A percentile compares a stretch with the other conserved stretches of the same genome.
These are phyloP conservation scores for Taiozyma sp. DNA, from an alignment of 1,139 yeast species.

Conservation along the genomic window DNA sequence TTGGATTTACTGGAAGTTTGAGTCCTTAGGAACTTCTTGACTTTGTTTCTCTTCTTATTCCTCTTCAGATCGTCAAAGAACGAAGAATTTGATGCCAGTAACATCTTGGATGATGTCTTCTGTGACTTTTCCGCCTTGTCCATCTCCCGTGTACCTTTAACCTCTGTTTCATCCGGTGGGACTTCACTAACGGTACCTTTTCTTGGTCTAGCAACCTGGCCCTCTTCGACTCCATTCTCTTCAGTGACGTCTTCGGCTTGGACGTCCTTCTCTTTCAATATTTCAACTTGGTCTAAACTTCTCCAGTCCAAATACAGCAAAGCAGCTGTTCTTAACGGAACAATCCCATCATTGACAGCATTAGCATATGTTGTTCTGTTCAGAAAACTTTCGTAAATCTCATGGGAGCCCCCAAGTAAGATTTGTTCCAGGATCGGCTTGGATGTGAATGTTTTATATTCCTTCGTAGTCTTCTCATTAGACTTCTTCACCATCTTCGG, in stretches of 20 bases:
- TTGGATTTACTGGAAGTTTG: conserved; percentile 19
- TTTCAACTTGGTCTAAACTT: conserved; percentile 45
- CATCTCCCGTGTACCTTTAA: not conserved
- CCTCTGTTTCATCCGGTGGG: conserved; percentile 25
- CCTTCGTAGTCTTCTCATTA: conserved; percentile 4
- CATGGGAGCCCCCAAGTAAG: conserved; percentile 49
- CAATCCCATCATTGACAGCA: conserved; percentile 72
- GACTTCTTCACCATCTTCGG: conserved; percentile 16
- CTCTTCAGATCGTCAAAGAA: conserved; percentile 1
- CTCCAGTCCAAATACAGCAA: conserved; percentile 69
- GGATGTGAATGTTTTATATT: conserved; percentile 20
- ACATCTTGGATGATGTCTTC: not conserved
- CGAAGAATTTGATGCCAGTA: not conserved
- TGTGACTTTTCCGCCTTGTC: not conserved
- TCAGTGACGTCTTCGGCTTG: conserved; percentile 8
- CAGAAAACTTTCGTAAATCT: conserved; percentile 39
- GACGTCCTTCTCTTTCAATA: conserved; percentile 26
- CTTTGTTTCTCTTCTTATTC: conserved; percentile 19
- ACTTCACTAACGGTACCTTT: conserved; percentile 27
- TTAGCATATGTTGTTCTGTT: conserved; percentile 38
- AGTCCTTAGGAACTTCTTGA: conserved; percentile 26
- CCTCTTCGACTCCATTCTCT: conserved; percentile 14
- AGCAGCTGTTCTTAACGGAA: conserved; percentile 85
- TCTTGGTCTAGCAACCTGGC: conserved; percentile 9
- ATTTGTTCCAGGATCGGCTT: conserved; percentile 47